A percentile compares a stretch with the other conserved stretches of the same genome.
Conservation (phyloP, 768 basidiomycete genomes). For the Termitomyces sp. region DNA sequence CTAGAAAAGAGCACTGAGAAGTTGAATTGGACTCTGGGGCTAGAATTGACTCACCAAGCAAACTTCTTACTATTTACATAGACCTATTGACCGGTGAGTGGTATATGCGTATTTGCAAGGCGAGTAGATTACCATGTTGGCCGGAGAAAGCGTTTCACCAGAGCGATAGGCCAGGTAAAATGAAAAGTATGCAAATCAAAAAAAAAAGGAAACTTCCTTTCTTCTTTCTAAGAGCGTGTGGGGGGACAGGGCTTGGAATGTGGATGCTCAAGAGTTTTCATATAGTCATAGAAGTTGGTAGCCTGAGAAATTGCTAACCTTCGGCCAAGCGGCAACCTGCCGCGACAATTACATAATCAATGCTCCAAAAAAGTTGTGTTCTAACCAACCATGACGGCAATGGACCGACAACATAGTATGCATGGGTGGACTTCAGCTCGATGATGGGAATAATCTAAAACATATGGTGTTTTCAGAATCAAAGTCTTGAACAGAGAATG, state of each 20-base stretch:
- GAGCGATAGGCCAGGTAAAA: not conserved
- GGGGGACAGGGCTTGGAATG: not conserved
- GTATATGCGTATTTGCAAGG: not conserved
- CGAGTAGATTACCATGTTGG: conserved; percentile 9
- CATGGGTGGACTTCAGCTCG: not conserved
- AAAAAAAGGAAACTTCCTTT: not conserved
- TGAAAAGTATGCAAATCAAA: not conserved
- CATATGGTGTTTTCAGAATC: not conserved
- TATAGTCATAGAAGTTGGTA: not conserved
- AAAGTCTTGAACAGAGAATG: not conserved
- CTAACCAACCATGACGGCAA: no score
- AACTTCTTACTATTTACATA: conserved; percentile 71
- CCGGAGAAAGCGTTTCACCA: not conserved
- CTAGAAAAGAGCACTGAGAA: conserved; percentile 29
- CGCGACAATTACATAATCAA: not conserved
- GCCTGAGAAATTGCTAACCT: not conserved
- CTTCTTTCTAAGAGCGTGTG: not conserved
- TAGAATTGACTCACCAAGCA: conserved; percentile 53
- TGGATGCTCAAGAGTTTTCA: not conserved
- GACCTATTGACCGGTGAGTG: conserved; percentile 36
- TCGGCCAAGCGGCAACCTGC: not conserved
- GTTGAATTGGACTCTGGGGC: conserved; percentile 1
- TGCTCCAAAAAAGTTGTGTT: no score
- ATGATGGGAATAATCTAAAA: not conserved
- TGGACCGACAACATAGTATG: no score